A percentile compares a stretch with the other conserved stretches of the same genome.
These are phyloP conservation scores for Paraconiothyrium brasiliense DNA, from an alignment of 2,329 filamentous ascomycete genomes.

Conservation along the genomic window DNA sequence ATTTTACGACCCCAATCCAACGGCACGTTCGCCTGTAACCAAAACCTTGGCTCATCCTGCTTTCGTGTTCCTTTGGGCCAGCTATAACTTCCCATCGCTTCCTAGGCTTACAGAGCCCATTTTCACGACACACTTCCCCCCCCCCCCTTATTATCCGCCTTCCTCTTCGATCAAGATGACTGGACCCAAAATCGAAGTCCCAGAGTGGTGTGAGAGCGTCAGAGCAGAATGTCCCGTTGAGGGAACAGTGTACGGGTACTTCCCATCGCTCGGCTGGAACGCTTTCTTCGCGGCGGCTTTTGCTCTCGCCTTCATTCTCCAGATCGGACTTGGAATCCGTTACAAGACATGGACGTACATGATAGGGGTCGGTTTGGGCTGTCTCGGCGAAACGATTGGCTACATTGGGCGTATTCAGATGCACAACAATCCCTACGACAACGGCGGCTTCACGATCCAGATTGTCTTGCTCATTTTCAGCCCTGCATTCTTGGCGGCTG, in stretches of 20 bases:
- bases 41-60: neutral
- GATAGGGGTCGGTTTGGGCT: slow-evolving; percentile 57
- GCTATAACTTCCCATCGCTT: slow-evolving; percentile 4
- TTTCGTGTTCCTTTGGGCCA: neutral
- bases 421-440: slow-evolving; percentile 62
- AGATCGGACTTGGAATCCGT: slow-evolving; percentile 59
- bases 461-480: slow-evolving; percentile 66
- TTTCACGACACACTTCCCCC: neutral
- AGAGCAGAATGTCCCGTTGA: slow-evolving; percentile 53
- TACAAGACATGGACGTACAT: slow-evolving; percentile 65
- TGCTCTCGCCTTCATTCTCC: slow-evolving; percentile 57
- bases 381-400: slow-evolving; percentile 62
- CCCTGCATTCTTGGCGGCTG: slow-evolving; percentile 64
- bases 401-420: slow-evolving; percentile 65
- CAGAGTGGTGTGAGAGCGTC: slow-evolving; percentile 25
- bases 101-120: neutral
- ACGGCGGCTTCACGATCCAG: slow-evolving; percentile 59
- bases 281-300: slow-evolving; percentile 62
- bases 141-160: neutral
- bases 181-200: slow-evolving; percentile 18
- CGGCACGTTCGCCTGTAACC: neutral
- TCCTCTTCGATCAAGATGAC: neutral
- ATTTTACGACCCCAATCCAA: slow-evolving; percentile 1
- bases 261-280: slow-evolving; percentile 60
- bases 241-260: slow-evolving; percentile 62